A percentile compares a stretch with the other conserved stretches of the same genome.
These are phyloP conservation scores for Penicillium crustosum DNA, from an alignment of 2,329 filamentous ascomycete genomes.

Conservation along the genomic window DNA sequence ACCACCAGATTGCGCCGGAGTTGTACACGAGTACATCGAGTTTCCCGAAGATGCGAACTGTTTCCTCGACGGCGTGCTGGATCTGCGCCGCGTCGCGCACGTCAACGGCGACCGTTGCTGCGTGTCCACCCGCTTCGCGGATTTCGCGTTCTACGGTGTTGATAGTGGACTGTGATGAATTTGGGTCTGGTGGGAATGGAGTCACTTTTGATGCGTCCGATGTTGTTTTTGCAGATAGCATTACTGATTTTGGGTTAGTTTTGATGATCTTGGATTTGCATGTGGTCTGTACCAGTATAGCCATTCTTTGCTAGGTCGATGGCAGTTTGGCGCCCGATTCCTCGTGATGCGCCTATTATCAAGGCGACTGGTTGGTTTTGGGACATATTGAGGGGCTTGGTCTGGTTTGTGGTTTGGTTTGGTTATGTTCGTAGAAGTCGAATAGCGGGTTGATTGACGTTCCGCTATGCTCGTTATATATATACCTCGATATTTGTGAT, in stretches of 20 bases:
- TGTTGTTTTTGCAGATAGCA: constrained; percentile 73
- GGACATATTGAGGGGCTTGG: neutral
- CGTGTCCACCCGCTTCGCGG: constrained; percentile 60
- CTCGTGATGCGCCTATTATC: constrained; percentile 72
- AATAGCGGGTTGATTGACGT: neutral
- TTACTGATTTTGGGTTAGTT: constrained; percentile 53
- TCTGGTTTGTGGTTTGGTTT: neutral
- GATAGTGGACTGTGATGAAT: constrained; percentile 73
- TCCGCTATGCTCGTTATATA: neutral
- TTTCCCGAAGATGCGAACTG: constrained; percentile 59
- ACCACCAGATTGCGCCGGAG: constrained; percentile 83
- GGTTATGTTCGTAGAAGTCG: neutral
- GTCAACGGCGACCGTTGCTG: constrained; percentile 68
- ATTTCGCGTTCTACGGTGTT: constrained; percentile 78
- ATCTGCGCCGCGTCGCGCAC: constrained; percentile 65
- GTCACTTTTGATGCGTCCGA: constrained; percentile 58
- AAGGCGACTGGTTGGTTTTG: constrained; percentile 57
- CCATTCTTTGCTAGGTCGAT: constrained; percentile 71
- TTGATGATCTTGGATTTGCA: neutral
- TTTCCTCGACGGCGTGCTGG: constrained; percentile 58
- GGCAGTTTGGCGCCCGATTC: constrained; percentile 78
- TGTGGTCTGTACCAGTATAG: constrained; percentile 62
- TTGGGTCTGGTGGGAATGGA: constrained; percentile 73
- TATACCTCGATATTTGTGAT: neutral
- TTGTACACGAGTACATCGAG: constrained; percentile 81